Conservation (phyloP, 2,329 filamentous ascomycete genomes). For the Lasiodiplodia hormozganensis region DNA sequence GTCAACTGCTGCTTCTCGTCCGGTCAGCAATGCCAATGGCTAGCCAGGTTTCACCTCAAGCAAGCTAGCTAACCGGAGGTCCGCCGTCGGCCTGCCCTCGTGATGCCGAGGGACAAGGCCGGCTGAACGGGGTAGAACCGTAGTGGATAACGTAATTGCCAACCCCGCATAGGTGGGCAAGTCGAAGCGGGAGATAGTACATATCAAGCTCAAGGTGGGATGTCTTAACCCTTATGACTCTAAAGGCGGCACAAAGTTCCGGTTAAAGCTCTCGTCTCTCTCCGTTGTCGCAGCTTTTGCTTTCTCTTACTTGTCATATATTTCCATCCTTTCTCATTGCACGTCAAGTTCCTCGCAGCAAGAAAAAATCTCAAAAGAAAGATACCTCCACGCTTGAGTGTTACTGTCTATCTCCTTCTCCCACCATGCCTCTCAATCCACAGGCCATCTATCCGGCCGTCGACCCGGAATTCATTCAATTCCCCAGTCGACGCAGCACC, state of each 20-base stretch:
- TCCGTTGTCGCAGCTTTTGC: neutral
- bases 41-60: neutral
- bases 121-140: slow-evolving; percentile 1
- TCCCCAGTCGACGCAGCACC: slow-evolving; percentile 83
- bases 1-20: neutral
- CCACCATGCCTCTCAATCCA: slow-evolving; percentile 55
- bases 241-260: neutral
- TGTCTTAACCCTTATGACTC: neutral
- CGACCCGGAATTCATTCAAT: slow-evolving; percentile 65
- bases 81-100: neutral
- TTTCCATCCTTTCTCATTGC: neutral
- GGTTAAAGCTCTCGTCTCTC: neutral
- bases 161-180: slow-evolving; percentile 2
- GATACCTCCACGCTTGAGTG: neutral
- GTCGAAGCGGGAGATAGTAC: neutral
- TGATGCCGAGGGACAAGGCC: slow-evolving; percentile 18
- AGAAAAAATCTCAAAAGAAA: too few relatives aligned
- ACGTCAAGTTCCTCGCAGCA: neutral
- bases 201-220: slow-evolving; percentile 13
- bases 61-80: neutral
- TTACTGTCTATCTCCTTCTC: neutral
- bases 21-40: neutral
- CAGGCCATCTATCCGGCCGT: slow-evolving; percentile 56
- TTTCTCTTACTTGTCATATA: neutral
- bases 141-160: slow-evolving; percentile 20